Evolutionary conservation across 2,329 filamentous ascomycete genomes (phyloP).

Genomic region (Colletotrichum sp.): DNA sequence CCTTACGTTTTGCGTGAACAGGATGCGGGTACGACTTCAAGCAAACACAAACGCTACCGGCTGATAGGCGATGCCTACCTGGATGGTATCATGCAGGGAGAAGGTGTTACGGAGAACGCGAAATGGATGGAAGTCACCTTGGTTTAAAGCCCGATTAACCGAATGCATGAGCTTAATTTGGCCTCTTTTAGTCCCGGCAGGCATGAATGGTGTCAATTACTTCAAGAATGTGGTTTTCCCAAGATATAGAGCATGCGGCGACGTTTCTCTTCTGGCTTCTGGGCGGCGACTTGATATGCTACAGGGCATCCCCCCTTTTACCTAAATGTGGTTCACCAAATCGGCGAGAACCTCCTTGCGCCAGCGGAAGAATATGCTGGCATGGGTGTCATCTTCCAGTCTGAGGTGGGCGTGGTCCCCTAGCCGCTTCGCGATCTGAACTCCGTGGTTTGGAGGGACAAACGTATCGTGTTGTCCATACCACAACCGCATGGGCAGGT

Average conservation of each 20-base stretch:
- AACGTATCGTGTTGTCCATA: slow-evolving; percentile 13
- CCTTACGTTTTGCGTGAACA: neutral
- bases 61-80: neutral
- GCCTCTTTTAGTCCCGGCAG: no score
- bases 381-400: slow-evolving; percentile 20
- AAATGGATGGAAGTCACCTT: neutral
- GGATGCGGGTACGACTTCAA: no score
- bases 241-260: no score
- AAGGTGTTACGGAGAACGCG: accelerated
- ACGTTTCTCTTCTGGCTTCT: neutral
- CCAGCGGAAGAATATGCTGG: slow-evolving; percentile 15
- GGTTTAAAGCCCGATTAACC: no score
- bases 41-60: neutral
- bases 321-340: neutral
- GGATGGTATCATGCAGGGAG: neutral
- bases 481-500: slow-evolving; percentile 12
- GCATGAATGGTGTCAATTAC: no score
- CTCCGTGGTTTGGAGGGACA: slow-evolving; percentile 13
- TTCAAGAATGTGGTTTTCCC: no score
- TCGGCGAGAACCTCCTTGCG: neutral
- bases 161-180: no score
- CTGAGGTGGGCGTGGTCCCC: neutral
- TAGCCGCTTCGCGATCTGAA: slow-evolving; percentile 12
- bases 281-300: neutral
- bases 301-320: neutral